Conservation (phyloP, 108 stramenopile species). For the Fistulifera pelliculosa region DNA sequence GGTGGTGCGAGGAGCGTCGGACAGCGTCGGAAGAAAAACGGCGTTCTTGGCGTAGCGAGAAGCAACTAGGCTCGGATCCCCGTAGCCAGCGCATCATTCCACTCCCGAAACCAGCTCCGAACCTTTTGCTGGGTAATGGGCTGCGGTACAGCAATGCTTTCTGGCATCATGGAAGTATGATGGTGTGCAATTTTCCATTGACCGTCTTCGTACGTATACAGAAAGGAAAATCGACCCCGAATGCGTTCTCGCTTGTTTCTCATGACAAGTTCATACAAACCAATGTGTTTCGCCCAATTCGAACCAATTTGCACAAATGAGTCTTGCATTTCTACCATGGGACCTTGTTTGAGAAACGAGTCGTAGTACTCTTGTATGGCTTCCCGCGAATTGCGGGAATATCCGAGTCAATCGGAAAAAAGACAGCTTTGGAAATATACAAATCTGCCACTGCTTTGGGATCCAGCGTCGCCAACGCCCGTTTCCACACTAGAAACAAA, state of each 20-base stretch:
- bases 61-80: conserved; percentile 30
- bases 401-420: conserved; percentile 45
- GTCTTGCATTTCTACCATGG: conserved; percentile 36
- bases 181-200: conserved; percentile 69
- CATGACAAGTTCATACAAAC: conserved; percentile 52
- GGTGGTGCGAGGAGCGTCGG: conserved; percentile 35
- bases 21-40: conserved; percentile 43
- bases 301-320: conserved; percentile 23
- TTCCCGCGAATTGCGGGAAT: conserved; percentile 28
- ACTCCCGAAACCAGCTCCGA: conserved; percentile 30
- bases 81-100: conserved; percentile 47
- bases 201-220: conserved; percentile 52
- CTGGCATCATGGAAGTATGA: conserved; percentile 60
- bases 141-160: conserved; percentile 6
- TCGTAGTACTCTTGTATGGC: conserved; percentile 42
- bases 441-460: conserved; percentile 27
- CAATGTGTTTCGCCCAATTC: conserved; percentile 43
- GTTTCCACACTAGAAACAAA: conserved; percentile 47
- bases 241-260: conserved; percentile 32
- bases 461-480: conserved; percentile 33
- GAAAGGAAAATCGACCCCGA: conserved; percentile 46
- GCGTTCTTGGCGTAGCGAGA: conserved; percentile 33
- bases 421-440: conserved; percentile 33
- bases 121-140: conserved; percentile 17
- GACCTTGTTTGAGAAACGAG: conserved; percentile 37